Evolutionary conservation across 352 stramenopile genomes (phyloP).

Genomic region (Globisporangium ultimum): DNA sequence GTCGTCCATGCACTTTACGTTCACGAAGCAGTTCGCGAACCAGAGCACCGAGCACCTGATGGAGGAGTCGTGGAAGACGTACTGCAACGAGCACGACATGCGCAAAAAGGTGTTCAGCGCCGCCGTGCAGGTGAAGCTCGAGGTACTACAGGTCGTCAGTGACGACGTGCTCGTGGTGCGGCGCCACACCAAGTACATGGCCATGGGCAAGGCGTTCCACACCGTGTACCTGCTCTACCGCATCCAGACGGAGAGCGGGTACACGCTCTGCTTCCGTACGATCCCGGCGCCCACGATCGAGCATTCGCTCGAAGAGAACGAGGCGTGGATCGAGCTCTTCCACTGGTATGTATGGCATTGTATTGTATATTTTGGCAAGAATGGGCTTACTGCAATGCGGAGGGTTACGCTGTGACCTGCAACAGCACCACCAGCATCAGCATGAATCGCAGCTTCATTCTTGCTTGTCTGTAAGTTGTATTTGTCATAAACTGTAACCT

Average conservation of each 20-base stretch:
- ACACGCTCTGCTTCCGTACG: slow-evolving; percentile 65
- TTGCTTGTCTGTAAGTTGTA: too few relatives aligned
- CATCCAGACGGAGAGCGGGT: slow-evolving; percentile 42
- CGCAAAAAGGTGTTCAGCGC: slow-evolving; percentile 46
- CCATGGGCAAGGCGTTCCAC: slow-evolving; percentile 52
- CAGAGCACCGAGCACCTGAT: slow-evolving; percentile 34
- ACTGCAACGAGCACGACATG: slow-evolving; percentile 44
- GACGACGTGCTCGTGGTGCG: slow-evolving; percentile 51
- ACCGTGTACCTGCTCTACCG: slow-evolving; percentile 73
- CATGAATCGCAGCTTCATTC: too few relatives aligned
- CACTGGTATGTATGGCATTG: slow-evolving; percentile 39
- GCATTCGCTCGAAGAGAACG: slow-evolving; percentile 38
- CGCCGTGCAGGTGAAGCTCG: slow-evolving; percentile 37
- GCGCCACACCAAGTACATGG: slow-evolving; percentile 50
- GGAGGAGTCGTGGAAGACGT: slow-evolving; percentile 47
- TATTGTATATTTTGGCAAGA: too few relatives aligned
- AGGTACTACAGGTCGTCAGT: slow-evolving; percentile 47
- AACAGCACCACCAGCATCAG: too few relatives aligned
- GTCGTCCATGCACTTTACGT: slow-evolving; percentile 55
- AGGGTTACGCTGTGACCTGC: too few relatives aligned
- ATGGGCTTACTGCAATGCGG: too few relatives aligned
- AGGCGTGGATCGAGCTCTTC: slow-evolving; percentile 66
- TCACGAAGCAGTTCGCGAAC: slow-evolving; percentile 44
- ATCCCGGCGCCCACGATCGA: slow-evolving; percentile 50
- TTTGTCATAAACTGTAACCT: too few relatives aligned